Base-by-base conservation (phyloP, 1,284 basidiomycete genomes). In the Sutorius eximius region DNA sequence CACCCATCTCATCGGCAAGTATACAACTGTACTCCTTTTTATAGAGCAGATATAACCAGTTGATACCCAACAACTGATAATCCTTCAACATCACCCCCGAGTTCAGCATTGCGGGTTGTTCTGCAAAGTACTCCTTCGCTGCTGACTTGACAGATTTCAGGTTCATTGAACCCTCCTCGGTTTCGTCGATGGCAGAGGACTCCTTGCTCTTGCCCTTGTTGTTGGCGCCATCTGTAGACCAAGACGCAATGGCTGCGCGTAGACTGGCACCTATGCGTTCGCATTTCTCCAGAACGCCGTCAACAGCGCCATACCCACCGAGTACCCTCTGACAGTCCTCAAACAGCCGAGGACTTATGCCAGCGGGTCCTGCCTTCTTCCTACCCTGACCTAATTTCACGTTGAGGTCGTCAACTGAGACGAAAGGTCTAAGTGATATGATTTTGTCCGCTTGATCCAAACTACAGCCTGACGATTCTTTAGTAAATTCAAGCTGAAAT, bases 1-100 rank as follows among this genome's bases (percentile, higher is more conserved):
- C 68, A 89, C 95, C 94, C 95, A 98, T 98, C 73, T 98, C 95
- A 73, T 99, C 96, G 2, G 96, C 96, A 29, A 99, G 80, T 68
- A 99, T 99, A 73, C 95, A 98, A 57, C 93, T 95, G 49, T 91
- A 82, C 55, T 82, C 81, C 66, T 85, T 87, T 51, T 79, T 81
- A 70, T 95, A 95, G 44, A 99, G 77, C 29, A 99, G 74, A 70
- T 93, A 87, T 59, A 99, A 79, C 97, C 97, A 99, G 70, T 98
- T 99, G 57, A 99, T 82, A n/a, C 97, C 97, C 52, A 97, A 80
- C 55, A 98, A 77, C 73, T 99, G 96, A 71, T 99, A 99, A 64
- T 97, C 94, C 76, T 99, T 99, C 62, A 99, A 78, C 63, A 79
- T 80, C 58, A 97, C 86, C 45, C 79, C 82, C 27, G 85, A 74